Evolutionary conservation across 805 yeast species (phyloP), one percentile per base, ranked within the genome.

Genomic region (Tetrapisispora phaffii): DNA sequence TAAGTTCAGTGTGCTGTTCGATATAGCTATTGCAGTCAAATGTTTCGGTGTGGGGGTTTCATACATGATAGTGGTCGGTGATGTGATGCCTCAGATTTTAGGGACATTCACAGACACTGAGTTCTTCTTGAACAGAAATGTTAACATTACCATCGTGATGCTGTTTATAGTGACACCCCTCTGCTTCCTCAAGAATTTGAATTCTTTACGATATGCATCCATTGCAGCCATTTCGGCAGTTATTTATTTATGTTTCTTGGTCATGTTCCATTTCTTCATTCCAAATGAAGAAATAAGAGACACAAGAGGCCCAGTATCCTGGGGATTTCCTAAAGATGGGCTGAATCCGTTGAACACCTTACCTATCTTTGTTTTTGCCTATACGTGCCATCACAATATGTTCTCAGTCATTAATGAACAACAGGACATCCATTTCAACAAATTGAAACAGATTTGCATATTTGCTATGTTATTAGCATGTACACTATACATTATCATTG

Each of bases 371-470:
- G 90, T 90, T 13, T 89, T 90, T 70, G 96, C 96, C 0, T 90
- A 80, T 65, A 90, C 97, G 0, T 93, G 97, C 56, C 97, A 90
- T 59, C 97, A 90, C 63, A 90, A 90, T 66, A 86, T 86, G 87
- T 87, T 86, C 56, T 79, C 95, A 1, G 76, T 89, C 45, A 76
- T 88, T 44, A 90, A 89, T 56, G 97, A 90, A 66, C 73, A 89
- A 24, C 65, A 62, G 26, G 78, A 78, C 52, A 74, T 73, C 49
- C 67, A 82, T 0, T 65, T 75, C n/a, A 47, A 58, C 7, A 68
- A 66, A 29, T 68, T 79, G 48, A 65, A 70, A 46, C 63, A 56
- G 17, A 71, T 85, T 33, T 74, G 81, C 20, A 48, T 62, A 17
- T 50, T 65, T 8, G 79, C 89, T 1, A 75, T 87, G 48, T 69